Evolutionary conservation across 2,329 filamentous ascomycete species (phyloP).

Genomic region (Apiospora pterosperma): DNA sequence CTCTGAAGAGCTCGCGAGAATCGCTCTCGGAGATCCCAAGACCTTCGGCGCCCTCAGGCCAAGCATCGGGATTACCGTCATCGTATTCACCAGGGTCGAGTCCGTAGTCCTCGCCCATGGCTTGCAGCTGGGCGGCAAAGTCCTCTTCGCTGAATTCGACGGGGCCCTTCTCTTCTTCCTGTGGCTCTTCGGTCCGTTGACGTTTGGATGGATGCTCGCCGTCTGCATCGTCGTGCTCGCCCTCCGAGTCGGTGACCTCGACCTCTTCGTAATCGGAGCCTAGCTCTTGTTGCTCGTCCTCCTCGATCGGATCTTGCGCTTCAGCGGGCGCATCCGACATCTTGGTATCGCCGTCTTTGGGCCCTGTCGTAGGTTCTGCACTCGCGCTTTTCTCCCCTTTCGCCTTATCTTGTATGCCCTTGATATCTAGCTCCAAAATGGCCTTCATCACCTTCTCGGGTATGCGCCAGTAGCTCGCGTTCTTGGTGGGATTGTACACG

Average conservation of each 20-base stretch:
- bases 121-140: slow-evolving; percentile 85
- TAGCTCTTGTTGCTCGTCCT: slow-evolving; percentile 42
- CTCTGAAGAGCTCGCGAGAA: slow-evolving; percentile 73
- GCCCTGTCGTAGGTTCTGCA: slow-evolving; percentile 8
- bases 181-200: slow-evolving; percentile 40
- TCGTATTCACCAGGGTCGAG: slow-evolving; percentile 76
- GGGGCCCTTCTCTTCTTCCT: slow-evolving; percentile 34
- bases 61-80: slow-evolving; percentile 56
- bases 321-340: slow-evolving; percentile 36
- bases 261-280: slow-evolving; percentile 77
- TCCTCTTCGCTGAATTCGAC: slow-evolving; percentile 92
- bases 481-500: slow-evolving; percentile 81
- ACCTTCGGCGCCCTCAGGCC: slow-evolving; percentile 70
- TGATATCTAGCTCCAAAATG: slow-evolving; percentile 69
- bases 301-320: slow-evolving; percentile 38
- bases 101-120: slow-evolving; percentile 84
- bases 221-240: slow-evolving; percentile 48
- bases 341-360: slow-evolving; percentile 21
- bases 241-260: slow-evolving; percentile 59
- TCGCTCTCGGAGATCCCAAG: slow-evolving; percentile 72
- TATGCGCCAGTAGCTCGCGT: slow-evolving; percentile 93
- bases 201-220: slow-evolving; percentile 46
- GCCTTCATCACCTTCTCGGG: slow-evolving; percentile 81
- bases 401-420: slow-evolving; percentile 60
- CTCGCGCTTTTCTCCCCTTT: slow-evolving; percentile 16